Evolutionary conservation across 2,329 filamentous ascomycete genomes (phyloP), one percentile per base, ranked within the genome.

Genomic region (Colletotrichum shisoi): DNA sequence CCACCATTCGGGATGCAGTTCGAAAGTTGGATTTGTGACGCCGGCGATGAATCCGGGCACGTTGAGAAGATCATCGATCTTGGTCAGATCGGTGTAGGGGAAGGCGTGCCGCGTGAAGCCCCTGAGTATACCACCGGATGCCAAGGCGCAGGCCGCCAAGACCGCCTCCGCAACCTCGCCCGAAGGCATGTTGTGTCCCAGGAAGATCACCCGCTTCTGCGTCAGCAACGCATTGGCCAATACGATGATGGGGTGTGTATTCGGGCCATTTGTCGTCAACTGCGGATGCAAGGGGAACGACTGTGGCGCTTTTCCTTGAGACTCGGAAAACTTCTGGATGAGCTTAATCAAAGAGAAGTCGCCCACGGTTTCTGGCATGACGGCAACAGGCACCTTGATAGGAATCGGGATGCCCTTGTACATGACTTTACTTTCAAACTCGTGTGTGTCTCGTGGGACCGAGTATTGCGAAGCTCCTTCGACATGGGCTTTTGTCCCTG

Each of bases 151-250:
- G 1, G 95, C 94, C n/a, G 93, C 95, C 9, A 99, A 85, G 3
- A 99, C 95, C n/a, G 95, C 94, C 80, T 99, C 94, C 2, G 95
- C 95, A 31, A 99, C 95, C 75, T 97, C 94, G 24, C 94, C 93
- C 0, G 95, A 97, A 0, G 95, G 94, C 77, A 94, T 89, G 74
- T 96, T 96, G 81, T 99, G 91, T 3, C 95, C 95, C 7, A 99
- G 83, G 77, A 99, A 99, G 67, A 99, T 94, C 74, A 99, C 88
- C 60, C 95, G 89, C 80, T 99, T 99, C 76, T 99, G 94, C 0
- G 95, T 99, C 60, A 99, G 83, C 70, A 99, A 88, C 0, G 93
- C 95, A 75, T 99, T 99, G 73, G 95, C 89, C 27, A 99, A 87
- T 7, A 99, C 92, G 69, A 98, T 94, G 71, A 99, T 92, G 0